Evolutionary conservation across 306 rosid genomes (phyloP).

Genomic region (Geum urbanum): DNA sequence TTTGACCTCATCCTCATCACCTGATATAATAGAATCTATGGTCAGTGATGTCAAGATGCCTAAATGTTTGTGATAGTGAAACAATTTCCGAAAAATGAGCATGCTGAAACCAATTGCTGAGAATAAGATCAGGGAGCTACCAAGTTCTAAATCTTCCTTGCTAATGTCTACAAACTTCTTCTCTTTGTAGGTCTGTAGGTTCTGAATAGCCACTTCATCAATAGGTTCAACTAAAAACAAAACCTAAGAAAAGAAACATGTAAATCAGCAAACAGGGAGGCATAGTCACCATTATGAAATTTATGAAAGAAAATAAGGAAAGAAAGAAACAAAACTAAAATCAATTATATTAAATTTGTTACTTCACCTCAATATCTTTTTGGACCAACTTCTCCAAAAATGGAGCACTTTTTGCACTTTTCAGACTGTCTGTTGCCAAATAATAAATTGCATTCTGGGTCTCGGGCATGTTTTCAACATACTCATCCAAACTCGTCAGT

Average conservation of each 20-base stretch:
- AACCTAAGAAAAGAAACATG: conserved; percentile 45
- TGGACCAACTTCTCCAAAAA: conserved; percentile 90
- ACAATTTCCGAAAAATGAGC: neutral
- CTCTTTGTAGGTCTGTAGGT: conserved; percentile 90
- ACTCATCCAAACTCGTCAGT: conserved; percentile 81
- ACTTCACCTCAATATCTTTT: conserved; percentile 80
- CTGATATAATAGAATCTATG: conserved; percentile 37
- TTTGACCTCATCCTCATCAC: conserved; percentile 88
- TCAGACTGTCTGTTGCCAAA: conserved; percentile 94
- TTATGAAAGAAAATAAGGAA: neutral
- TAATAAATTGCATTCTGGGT: conserved; percentile 90
- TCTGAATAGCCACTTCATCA: conserved; percentile 97
- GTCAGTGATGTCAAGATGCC: conserved; percentile 10
- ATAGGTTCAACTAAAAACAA: conserved; percentile 90
- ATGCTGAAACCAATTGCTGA: conserved; percentile 3
- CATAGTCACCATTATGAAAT: neutral
- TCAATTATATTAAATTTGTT: no score
- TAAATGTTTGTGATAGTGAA: neutral
- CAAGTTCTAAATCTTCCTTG: conserved; percentile 96
- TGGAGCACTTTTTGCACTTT: conserved; percentile 94
- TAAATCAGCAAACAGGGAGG: conserved; percentile 18
- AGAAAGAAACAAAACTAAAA: neutral
- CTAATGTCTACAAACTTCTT: conserved; percentile 97
- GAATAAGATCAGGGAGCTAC: conserved; percentile 19
- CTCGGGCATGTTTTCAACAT: conserved; percentile 92